Base-by-base conservation (phyloP, 352 stramenopile species). In the Phytophthora idaei region DNA sequence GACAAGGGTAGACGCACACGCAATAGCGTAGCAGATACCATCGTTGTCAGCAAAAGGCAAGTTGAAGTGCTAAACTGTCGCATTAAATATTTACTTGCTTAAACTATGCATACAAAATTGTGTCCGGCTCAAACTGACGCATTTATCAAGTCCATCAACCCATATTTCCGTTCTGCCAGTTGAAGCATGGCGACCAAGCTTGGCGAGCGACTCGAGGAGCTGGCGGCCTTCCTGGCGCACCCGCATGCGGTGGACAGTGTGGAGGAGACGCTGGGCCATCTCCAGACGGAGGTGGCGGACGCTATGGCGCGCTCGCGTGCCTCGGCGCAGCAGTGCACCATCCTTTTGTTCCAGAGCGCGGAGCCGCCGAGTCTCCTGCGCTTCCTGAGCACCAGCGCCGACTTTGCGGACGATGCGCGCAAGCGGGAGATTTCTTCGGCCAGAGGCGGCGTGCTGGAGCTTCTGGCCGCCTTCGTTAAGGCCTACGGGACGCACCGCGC, bases 311-410 rank as follows among this genome's bases (percentile, higher is more conserved):
- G 74, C 29, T 92, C 83, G 36, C 77, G 80, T 45, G 79, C 78
- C 14, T 69, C 68, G 5, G 85, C 83, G 46, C 80, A 90, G 67
- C 83, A 90, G 59, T 87, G 81, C 50, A 87, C 80, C 54, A 80
- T 87, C 56, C 61, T 83, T 29, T 57, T 93, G 50, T 89, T 90
- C 60, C 70, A 88, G 63, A 85, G 69, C 51, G 34, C 48, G 1
- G 71, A 89, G 1, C 82, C 81, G 32, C 79, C 78, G 2, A 90
- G 73, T 71, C 58, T 92, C 10, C 25, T 89, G 27, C 65, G 55
- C 48, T 93, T 93, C 58, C 50, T 93, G 39, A 81, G 81, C 58
- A 44, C 67, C 34, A 90, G 83, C 44, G 69, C 65, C 6, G 55
- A 69, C 28, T 79, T 85, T 39, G 64, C 68, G 10, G 80, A 90